Percentiles rank a stretch among this genome's conserved stretches.
Conservation (phyloP, 2,329 filamentous ascomycete species). For the Nothophoma quercina region DNA sequence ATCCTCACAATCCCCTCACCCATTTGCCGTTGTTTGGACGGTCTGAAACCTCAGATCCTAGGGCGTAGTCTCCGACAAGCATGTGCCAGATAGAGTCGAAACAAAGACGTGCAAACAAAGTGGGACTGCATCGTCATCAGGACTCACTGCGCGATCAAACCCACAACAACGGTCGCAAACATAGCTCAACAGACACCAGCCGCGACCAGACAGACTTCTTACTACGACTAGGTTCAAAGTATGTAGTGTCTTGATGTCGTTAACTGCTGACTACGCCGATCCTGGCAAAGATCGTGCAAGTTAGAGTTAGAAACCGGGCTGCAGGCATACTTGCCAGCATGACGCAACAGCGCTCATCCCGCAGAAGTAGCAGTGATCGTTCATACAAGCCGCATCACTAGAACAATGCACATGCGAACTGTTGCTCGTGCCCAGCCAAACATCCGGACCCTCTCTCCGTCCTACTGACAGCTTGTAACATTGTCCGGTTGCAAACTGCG, state of each 20-base stretch:
- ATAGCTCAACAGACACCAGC: neutral
- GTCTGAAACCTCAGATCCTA: conserved; percentile 4
- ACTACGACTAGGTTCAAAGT: neutral
- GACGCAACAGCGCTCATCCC: conserved; percentile 17
- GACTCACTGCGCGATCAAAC: conserved; percentile 6
- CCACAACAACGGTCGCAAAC: conserved; percentile 5
- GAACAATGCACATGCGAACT: conserved; percentile 17
- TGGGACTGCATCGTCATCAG: conserved; percentile 15
- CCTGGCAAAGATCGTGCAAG: conserved; percentile 3
- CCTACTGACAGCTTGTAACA: conserved; percentile 13
- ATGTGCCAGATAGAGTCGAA: conserved; percentile 19
- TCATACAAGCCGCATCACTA: conserved; percentile 16
- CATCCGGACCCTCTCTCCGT: conserved; percentile 9
- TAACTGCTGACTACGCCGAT: conserved; percentile 8
- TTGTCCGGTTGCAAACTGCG: conserved; percentile 11
- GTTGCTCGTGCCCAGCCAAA: conserved; percentile 23
- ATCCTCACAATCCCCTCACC: neutral
- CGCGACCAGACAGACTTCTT: neutral
- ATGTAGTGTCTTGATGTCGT: conserved; percentile 1
- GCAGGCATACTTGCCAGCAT: conserved; percentile 7
- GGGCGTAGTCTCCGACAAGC: conserved; percentile 11
- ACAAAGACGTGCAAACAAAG: conserved; percentile 26
- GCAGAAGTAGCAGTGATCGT: conserved; percentile 10
- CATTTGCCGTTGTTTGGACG: neutral
- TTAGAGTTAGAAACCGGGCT: conserved; percentile 10